phyloP scores from a whole-genome alignment of 176 grass and related monocot species.

The Oryza brachyantha region DNA sequence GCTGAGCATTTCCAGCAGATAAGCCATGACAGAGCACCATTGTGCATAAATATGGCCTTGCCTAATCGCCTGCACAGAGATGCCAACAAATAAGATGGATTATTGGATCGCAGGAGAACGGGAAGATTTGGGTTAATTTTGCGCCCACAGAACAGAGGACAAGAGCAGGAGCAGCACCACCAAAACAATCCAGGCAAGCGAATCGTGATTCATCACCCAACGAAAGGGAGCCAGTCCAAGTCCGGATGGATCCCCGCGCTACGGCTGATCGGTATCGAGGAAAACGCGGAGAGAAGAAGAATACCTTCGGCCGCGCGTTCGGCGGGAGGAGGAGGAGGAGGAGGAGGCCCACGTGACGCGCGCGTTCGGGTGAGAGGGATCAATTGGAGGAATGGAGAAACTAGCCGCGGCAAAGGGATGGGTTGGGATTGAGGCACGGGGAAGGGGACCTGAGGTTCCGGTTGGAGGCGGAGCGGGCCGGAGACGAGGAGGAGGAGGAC shows the following conservation, averaged over 20 bases:
- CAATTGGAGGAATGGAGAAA: background rate
- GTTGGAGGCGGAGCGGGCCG: background rate
- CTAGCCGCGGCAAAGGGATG: background rate
- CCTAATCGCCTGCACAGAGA: constrained; percentile 19
- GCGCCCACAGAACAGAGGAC: background rate
- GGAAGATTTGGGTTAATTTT: background rate
- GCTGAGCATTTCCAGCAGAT: constrained; percentile 33
- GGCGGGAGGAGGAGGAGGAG: too few relatives aligned
- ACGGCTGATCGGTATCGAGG: background rate
- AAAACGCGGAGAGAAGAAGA: background rate
- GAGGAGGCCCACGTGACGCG: background rate
- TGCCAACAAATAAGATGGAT: background rate
- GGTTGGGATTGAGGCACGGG: background rate
- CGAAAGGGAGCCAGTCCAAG: background rate
- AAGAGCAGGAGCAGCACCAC: background rate
- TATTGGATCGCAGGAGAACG: background rate
- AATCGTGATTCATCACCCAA: background rate
- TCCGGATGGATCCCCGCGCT: background rate
- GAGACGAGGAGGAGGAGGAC: background rate
- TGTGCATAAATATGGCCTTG: constrained; percentile 7
- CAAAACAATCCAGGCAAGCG: background rate
- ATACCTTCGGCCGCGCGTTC: too few relatives aligned
- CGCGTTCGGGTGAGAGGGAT: background rate
- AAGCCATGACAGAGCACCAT: constrained; percentile 41
- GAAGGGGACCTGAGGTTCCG: background rate